Percentiles rank a stretch among this genome's conserved stretches.
These are phyloP conservation scores for Pneumocystis murina DNA, from an alignment of 1,139 yeast genomes.

Conservation along the genomic window DNA sequence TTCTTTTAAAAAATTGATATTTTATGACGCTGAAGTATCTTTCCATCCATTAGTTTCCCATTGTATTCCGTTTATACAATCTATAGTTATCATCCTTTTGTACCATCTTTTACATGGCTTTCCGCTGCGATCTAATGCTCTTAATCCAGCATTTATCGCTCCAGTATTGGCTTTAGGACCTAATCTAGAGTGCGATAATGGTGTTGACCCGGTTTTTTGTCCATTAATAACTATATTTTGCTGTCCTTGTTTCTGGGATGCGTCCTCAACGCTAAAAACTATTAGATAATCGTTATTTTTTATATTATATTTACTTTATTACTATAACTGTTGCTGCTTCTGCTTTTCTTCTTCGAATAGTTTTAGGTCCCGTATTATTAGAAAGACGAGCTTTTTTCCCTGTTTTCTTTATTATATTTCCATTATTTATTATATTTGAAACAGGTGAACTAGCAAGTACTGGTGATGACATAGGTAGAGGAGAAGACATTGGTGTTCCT, in stretches of 20 bases:
- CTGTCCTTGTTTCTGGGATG: not conserved
- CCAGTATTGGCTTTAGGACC: slow-evolving; percentile 17
- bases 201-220: not conserved
- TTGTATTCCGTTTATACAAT: slow-evolving; percentile 25
- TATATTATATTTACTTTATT: not conserved
- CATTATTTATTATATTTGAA: not conserved
- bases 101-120: slow-evolving; percentile 34
- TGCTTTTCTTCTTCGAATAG: not conserved
- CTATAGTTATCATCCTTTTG: slow-evolving; percentile 31
- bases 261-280: not conserved
- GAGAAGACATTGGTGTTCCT: not conserved
- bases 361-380: not conserved
- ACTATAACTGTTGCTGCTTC: not conserved
- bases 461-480: not conserved
- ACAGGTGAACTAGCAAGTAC: not conserved
- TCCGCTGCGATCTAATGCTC: slow-evolving; percentile 34
- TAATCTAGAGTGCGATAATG: slow-evolving; percentile 7
- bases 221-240: not conserved
- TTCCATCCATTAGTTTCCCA: slow-evolving; percentile 5
- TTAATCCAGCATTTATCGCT: slow-evolving; percentile 13
- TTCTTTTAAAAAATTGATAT: not conserved
- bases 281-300: not conserved
- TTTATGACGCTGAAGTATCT: not conserved
- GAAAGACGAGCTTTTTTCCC: not conserved
- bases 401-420: not conserved